A percentile compares a stretch with the other conserved stretches of the same genome.
phyloP scores from a whole-genome alignment of 495 filamentous ascomycete genomes.

The Letharia columbiana region DNA sequence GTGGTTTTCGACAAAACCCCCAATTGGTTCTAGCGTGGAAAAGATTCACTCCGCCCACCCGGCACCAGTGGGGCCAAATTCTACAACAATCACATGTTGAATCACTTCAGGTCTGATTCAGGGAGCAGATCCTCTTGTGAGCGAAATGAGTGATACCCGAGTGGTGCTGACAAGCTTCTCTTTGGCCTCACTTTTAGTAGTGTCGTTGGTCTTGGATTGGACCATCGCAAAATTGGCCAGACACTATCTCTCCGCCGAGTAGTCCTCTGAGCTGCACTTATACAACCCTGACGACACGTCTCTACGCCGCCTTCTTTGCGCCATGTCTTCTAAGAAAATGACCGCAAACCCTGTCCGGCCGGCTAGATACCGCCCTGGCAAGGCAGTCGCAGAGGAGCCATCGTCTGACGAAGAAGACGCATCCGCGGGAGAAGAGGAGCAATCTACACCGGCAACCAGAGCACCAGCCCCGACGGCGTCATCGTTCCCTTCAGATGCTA shows the following conservation, averaged over 20 bases:
- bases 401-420: conserved; percentile 51
- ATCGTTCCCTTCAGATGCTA: conserved; percentile 44
- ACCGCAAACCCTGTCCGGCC: conserved; percentile 83
- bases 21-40: too few species aligned
- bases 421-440: conserved; percentile 43
- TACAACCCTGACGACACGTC: not conserved
- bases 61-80: too few species aligned
- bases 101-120: too few species aligned
- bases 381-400: conserved; percentile 58
- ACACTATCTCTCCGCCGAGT: conserved; percentile 1
- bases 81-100: too few species aligned
- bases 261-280: not conserved
- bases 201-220: not conserved
- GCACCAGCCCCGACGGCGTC: conserved; percentile 50
- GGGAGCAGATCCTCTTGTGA: not conserved
- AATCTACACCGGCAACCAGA: conserved; percentile 32
- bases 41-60: too few species aligned
- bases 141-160: not conserved
- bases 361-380: conserved; percentile 78
- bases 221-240: not conserved
- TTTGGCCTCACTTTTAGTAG: not conserved
- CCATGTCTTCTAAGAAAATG: conserved; percentile 87
- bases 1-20: too few species aligned
- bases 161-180: not conserved
- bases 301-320: conserved; percentile 19